Percentiles rank a stretch among this genome's conserved stretches.
These are phyloP conservation scores for Xylaria longipes DNA, from an alignment of 495 filamentous ascomycete species.

Conservation along the genomic window DNA sequence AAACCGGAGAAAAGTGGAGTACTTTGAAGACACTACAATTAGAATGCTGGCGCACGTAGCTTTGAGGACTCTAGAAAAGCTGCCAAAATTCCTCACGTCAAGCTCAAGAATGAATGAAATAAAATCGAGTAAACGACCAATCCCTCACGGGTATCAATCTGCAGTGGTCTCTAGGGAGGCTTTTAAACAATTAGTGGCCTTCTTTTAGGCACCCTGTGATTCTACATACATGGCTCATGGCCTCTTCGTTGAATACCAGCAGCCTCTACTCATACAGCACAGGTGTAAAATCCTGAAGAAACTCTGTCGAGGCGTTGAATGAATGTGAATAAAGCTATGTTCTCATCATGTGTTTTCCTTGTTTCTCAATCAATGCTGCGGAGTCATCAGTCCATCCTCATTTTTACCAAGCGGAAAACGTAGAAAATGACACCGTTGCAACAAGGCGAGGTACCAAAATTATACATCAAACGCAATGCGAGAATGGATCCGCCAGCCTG, in stretches of 20 bases:
- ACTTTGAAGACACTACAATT: neutral
- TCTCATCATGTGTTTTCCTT: constrained; percentile 4
- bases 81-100: neutral
- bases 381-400: neutral
- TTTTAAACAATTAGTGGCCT: neutral
- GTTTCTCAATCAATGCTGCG: neutral
- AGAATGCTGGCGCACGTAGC: neutral
- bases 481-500: neutral
- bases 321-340: constrained; percentile 22
- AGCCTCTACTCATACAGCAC: constrained; percentile 24
- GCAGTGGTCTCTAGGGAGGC: constrained; percentile 5
- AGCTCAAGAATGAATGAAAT: neutral
- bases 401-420: constrained; percentile 2
- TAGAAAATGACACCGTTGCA: neutral
- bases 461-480: neutral
- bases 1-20: constrained; percentile 10
- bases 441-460: neutral
- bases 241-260: constrained; percentile 11
- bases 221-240: constrained; percentile 15
- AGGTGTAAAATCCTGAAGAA: constrained; percentile 14
- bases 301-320: constrained; percentile 9
- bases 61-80: neutral
- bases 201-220: neutral
- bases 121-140: neutral
- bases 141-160: constrained; percentile 4